phyloP scores from a whole-genome alignment of 352 stramenopile genomes.

The Phytophthora sojae region DNA sequence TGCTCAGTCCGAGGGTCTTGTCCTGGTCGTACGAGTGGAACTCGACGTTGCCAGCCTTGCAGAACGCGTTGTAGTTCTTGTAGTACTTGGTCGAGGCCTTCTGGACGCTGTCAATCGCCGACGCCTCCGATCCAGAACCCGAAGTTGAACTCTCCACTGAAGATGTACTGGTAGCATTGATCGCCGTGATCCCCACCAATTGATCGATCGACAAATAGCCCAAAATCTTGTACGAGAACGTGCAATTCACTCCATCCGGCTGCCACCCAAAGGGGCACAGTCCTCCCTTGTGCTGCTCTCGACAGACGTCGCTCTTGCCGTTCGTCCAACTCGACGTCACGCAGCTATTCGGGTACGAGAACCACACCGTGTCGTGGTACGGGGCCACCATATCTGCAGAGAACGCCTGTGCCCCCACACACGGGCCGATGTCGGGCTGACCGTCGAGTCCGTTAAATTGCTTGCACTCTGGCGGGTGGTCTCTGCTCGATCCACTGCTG shows the following conservation, averaged over 20 bases:
- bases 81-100: conserved; percentile 39
- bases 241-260: conserved; percentile 64
- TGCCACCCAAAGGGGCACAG: conserved; percentile 60
- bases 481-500: conserved; percentile 8
- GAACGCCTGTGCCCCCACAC: conserved; percentile 66
- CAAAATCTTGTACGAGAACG: conserved; percentile 67
- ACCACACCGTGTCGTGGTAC: conserved; percentile 77
- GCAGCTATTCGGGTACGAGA: conserved; percentile 76
- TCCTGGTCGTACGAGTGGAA: conserved; percentile 64
- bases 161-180: conserved; percentile 20
- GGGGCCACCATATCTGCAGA: conserved; percentile 62
- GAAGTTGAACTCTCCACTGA: conserved; percentile 37
- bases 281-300: conserved; percentile 45
- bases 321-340: conserved; percentile 56
- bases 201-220: conserved; percentile 70
- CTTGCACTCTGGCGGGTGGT: conserved; percentile 59
- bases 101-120: conserved; percentile 22
- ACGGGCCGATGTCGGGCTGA: conserved; percentile 62
- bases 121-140: conserved; percentile 32
- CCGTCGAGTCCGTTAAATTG: conserved; percentile 69
- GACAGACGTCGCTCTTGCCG: conserved; percentile 57
- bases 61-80: conserved; percentile 60
- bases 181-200: conserved; percentile 72
- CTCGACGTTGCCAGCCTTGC: conserved; percentile 51
- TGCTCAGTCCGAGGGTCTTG: conserved; percentile 55